Base-by-base conservation (phyloP, 2,329 filamentous ascomycete species). In the Allantophomopsis cytisporea region DNA sequence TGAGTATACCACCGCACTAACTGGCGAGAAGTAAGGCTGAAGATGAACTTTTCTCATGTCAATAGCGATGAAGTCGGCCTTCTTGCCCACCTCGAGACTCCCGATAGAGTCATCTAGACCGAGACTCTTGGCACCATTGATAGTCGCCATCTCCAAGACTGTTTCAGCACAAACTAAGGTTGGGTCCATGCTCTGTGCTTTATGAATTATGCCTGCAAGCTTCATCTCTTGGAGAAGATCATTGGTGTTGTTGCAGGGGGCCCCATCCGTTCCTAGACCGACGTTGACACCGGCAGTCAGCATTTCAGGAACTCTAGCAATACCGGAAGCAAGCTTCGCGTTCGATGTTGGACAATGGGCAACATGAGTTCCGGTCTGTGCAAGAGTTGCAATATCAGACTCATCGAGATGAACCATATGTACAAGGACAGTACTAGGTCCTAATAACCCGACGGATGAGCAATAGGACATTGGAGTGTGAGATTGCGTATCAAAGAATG, bases 211-310 rank as follows among this genome's bases (percentile, higher is more conserved):
- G 1, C 58, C 61, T 0, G 67, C 64, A 2, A 70, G 55, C 34
- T 65, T 65, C 64, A 68, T 69, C 52, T 71, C 67, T 41, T 64
- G 65, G 11, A 70, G 43, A 47, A 70, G 57, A 41, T 69, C 66
- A 46, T 64, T 66, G 7, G 60, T 60, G 41, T 69, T 69, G 37
- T 66, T 65, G 49, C 66, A 70, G 1, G 67, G 66, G 1, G 66
- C 66, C 0, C 67, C 66, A 47, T 71, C 68, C 0, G 68, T 71
- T 0, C 68, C 68, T 2, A 71, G 50, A 0, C 58, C 56, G 10
- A 70, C 60, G 39, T 67, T 69, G n/a, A 70, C 60, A 1, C 58
- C 57, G 0, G 55, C 55, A 1, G 47, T 42, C 21, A 66, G 53
- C 44, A 71, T 51, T 16, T 63, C 60, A 0, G 65, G 65, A 0